These are phyloP conservation scores for Gentiana dahurica DNA, from an alignment of 257 asterid species.

Conservation along the genomic window DNA sequence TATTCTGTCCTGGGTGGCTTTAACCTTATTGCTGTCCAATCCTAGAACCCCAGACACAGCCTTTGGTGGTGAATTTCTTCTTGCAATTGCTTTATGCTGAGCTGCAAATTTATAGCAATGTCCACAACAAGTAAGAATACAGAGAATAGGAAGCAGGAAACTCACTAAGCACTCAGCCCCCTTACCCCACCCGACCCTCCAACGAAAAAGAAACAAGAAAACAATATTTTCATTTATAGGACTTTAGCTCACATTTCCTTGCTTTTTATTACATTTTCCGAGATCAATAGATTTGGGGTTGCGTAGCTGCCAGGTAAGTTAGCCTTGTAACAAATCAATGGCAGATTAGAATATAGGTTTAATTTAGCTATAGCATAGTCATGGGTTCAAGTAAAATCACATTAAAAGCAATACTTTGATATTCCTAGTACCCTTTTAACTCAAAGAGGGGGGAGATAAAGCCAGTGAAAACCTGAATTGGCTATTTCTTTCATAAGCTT, in stretches of 20 bases:
- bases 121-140: background rate
- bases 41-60: constrained; percentile 53
- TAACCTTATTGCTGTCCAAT: constrained; percentile 55
- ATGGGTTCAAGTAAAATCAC: too few species aligned
- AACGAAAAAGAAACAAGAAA: background rate
- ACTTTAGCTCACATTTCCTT: too few species aligned
- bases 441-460: background rate
- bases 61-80: constrained; percentile 48
- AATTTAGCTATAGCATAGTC: too few species aligned
- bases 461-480: constrained; percentile 45
- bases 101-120: constrained; percentile 39
- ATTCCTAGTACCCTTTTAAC: too few species aligned
- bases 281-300: too few species aligned
- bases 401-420: too few species aligned
- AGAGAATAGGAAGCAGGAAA: background rate
- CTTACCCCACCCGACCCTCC: background rate
- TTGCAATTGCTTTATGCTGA: constrained; percentile 85
- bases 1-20: constrained; percentile 57
- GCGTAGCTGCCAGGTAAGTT: too few species aligned
- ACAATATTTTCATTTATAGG: background rate
- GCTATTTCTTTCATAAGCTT: constrained; percentile 77
- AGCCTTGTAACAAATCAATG: too few species aligned
- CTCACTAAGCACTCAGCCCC: background rate
- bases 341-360: too few species aligned
- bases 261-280: too few species aligned